Base-by-base conservation (phyloP, 768 basidiomycete genomes). In the Coprinopsis marcescibilis region DNA sequence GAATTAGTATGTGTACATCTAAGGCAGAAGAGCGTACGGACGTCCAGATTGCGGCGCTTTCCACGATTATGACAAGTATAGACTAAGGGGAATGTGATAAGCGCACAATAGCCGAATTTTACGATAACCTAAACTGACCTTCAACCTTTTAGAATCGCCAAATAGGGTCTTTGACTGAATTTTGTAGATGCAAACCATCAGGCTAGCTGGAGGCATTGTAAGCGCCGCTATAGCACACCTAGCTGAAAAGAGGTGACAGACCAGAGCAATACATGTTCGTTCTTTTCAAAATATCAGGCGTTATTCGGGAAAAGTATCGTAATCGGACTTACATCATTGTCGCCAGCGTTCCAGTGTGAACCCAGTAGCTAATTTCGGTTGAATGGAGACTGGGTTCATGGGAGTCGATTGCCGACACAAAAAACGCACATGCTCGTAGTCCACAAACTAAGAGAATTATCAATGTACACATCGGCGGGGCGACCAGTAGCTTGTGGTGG, bases 21-120 rank as follows among this genome's bases (percentile, higher is more conserved):
- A 34, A n/a, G 23, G 29, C 23, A 24, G 15, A 20, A 30, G 13
- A 8, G 17, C 8, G 19, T 21, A 45, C 54, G 2, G 24, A 57
- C 56, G 52, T 55, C 27, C 55, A 58, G 21, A 55, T 33, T 7
- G 52, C 46, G 4, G 56, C 56, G 29, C 56, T 54, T 34, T 58
- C 55, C 17, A 51, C 27, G 11, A 58, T 17, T 19, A 56, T 51
- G n/a, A 23, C 40, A 11, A 52, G 43, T 11, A 55, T 33, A 10
- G 19, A 19, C 50, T 57, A 24, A 3, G 4, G 6, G 11, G 12
- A 30, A 25, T 29, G 21, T 11, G 33, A 20, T 2, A 14, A 20
- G 32, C 10, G 2, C 2, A 12, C 7, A 19, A 15, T 11, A 17
- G 20, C 13, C 17, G 14, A 19, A 43, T 1, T 13, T n/a, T 6